Percentiles rank a stretch among this genome's conserved stretches.
Conservation (phyloP, 2,329 filamentous ascomycete species). For the Allantophomopsis cytisporea region DNA sequence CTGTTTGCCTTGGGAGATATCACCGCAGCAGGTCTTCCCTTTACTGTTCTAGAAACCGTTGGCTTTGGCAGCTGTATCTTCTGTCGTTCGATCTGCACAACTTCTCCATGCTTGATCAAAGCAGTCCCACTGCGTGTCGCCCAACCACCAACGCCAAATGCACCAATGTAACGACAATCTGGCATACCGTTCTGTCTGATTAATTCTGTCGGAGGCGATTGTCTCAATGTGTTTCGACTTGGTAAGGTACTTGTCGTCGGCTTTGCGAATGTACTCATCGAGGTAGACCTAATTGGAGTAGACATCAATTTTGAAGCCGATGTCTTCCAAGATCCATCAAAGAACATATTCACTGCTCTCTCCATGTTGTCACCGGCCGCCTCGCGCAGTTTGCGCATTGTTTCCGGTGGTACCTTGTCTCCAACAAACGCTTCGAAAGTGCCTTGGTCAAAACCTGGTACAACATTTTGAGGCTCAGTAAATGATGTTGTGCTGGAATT, state of each 20-base stretch:
- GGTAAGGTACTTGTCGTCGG: slow-evolving; percentile 1
- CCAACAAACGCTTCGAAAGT: slow-evolving; percentile 48
- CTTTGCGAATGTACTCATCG: slow-evolving; percentile 1
- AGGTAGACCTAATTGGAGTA: slow-evolving; percentile 1
- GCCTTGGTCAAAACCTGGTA: slow-evolving; percentile 34
- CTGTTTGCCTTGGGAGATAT: slow-evolving; percentile 16
- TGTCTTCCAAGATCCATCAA: slow-evolving; percentile 47
- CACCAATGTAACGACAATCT: slow-evolving; percentile 65
- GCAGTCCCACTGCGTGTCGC: slow-evolving; percentile 70
- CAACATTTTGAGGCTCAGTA: slow-evolving; percentile 4
- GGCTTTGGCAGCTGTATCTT: slow-evolving; percentile 50
- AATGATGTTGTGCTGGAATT: background rate
- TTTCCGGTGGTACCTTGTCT: slow-evolving; percentile 33
- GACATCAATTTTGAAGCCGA: background rate
- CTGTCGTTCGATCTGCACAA: slow-evolving; percentile 76
- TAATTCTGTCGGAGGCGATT: slow-evolving; percentile 17
- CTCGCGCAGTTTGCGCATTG: slow-evolving; percentile 34
- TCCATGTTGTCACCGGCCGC: slow-evolving; percentile 44
- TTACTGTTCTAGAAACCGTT: slow-evolving; percentile 28
- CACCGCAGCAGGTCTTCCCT: slow-evolving; percentile 18
- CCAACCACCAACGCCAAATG: slow-evolving; percentile 87
- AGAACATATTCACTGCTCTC: slow-evolving; percentile 54
- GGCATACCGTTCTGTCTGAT: slow-evolving; percentile 23
- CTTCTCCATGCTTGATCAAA: slow-evolving; percentile 67
- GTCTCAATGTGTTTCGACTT: slow-evolving; percentile 2